Conservation (phyloP, 2,329 filamentous ascomycete genomes). For the Botrytis fragariae region DNA sequence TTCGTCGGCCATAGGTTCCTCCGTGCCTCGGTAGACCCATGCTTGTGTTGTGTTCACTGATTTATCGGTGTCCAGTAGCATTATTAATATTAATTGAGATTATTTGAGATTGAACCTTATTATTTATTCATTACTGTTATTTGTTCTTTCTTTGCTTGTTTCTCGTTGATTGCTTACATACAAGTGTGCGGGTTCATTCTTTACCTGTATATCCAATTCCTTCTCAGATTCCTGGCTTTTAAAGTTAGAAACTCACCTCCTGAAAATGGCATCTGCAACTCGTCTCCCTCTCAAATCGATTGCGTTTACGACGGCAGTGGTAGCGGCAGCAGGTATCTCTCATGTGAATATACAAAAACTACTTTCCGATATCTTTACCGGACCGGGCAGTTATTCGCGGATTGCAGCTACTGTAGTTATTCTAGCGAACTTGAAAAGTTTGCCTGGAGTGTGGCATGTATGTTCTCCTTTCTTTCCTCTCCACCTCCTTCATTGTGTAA, state of each 20-base stretch:
- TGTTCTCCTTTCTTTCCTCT: slow-evolving; percentile 30
- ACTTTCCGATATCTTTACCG: slow-evolving; percentile 32
- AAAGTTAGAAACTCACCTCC: neutral
- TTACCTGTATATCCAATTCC: neutral
- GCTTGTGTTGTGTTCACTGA: neutral
- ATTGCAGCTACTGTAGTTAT: slow-evolving; percentile 41
- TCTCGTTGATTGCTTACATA: no score
- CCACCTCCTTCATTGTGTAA: neutral
- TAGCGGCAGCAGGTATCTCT: slow-evolving; percentile 28
- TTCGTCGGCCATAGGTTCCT: neutral
- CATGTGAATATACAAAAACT: slow-evolving; percentile 28
- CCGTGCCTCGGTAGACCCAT: slow-evolving; percentile 15
- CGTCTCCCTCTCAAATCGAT: slow-evolving; percentile 35
- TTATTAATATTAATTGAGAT: neutral
- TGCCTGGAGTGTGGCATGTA: slow-evolving; percentile 61
- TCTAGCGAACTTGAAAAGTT: slow-evolving; percentile 55
- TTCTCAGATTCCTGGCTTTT: neutral
- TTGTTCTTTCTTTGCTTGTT: neutral
- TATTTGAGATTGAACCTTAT: neutral
- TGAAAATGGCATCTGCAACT: slow-evolving; percentile 37
- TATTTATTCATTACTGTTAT: neutral
- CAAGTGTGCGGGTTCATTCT: neutral
- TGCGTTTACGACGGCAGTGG: slow-evolving; percentile 28
- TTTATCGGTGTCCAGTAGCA: neutral
- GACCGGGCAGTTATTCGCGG: slow-evolving; percentile 36